These are phyloP conservation scores for Neostapfia colusana DNA, from an alignment of 176 grass and related monocot genomes.

Conservation along the genomic window DNA sequence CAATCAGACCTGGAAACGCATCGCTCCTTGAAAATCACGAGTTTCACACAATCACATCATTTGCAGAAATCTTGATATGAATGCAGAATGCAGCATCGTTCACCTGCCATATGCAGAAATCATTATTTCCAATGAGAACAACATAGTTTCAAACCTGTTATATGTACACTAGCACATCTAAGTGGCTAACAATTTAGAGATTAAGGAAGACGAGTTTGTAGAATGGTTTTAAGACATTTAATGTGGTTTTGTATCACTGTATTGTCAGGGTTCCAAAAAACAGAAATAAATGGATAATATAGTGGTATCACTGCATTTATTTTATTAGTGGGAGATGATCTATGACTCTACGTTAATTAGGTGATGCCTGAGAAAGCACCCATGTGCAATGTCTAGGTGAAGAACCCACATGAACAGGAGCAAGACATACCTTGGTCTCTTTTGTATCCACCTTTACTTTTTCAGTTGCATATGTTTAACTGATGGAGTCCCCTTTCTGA, in stretches of 20 bases:
- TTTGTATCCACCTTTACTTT: not conserved
- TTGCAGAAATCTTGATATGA: slow-evolving; percentile 57
- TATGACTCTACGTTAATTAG: not conserved
- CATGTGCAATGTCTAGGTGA: not conserved
- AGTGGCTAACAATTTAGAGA: not conserved
- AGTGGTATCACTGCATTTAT: not conserved
- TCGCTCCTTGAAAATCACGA: slow-evolving; percentile 64
- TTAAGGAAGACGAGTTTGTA: slow-evolving; percentile 5
- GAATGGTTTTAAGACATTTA: slow-evolving; percentile 19
- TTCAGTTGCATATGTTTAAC: not conserved
- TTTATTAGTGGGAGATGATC: not conserved
- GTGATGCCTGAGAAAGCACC: not conserved
- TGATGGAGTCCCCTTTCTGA: not conserved
- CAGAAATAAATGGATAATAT: not conserved
- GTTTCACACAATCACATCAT: slow-evolving; percentile 67
- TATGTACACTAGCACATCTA: not conserved
- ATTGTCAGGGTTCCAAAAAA: not conserved
- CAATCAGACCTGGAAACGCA: slow-evolving; percentile 74
- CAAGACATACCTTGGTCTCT: slow-evolving; percentile 23
- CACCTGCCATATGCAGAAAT: slow-evolving; percentile 5
- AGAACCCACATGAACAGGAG: not conserved
- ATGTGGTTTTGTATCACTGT: not conserved
- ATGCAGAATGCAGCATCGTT: slow-evolving; percentile 7
- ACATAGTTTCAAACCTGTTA: not conserved
- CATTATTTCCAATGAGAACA: not conserved